Base-by-base conservation (phyloP, 2,329 filamentous ascomycete species). In the Sclerotinia nivalis region DNA sequence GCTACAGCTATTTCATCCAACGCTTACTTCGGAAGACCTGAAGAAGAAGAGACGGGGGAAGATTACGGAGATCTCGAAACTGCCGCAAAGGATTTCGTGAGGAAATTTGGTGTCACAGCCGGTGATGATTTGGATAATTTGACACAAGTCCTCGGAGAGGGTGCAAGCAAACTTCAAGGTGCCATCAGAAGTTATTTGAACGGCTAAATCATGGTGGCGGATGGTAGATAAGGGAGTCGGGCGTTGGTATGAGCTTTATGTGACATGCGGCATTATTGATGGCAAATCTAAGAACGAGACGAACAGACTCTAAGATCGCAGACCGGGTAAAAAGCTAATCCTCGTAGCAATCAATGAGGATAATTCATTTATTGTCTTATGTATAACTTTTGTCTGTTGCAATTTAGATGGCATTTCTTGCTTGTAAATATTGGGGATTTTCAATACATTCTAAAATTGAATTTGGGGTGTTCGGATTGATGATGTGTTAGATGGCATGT, bases 91-190 rank as follows among this genome's bases (percentile, higher is more conserved):
- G 96, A 99, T 81, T 97, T 98, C 82, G 90, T 98, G 45, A 89
- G 96, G 78, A 93, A 92, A 79, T 97, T 98, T 79, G 96, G 96
- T 64, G 92, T 97, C 75, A 98, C 95, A 5, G 95, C 96, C 34
- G 94, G 93, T 69, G 96, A 99, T 79, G 96, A 99, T 80, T 82
- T 99, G 69, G 96, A 99, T 80, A 97, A 97, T 80, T 81, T 98
- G 75, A 91, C 90, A 34, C 88, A 89, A 75, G 86, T 93, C 73
- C 83, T 97, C 6, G 96, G 95, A 43, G 93, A 97, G 77, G 95
- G 93, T 55, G 93, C 93, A 20, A 88, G 86, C 60, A 91, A 89
- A 81, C 84, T 98, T 78, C 93, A 97, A 83, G 93, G 92, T 78
- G 85, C 88, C 61, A 88, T 91, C 75, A 84, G 88, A 74, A 85